These are phyloP conservation scores for Taphrina deformans DNA, from an alignment of 1,139 yeast genomes.

Conservation along the genomic window DNA sequence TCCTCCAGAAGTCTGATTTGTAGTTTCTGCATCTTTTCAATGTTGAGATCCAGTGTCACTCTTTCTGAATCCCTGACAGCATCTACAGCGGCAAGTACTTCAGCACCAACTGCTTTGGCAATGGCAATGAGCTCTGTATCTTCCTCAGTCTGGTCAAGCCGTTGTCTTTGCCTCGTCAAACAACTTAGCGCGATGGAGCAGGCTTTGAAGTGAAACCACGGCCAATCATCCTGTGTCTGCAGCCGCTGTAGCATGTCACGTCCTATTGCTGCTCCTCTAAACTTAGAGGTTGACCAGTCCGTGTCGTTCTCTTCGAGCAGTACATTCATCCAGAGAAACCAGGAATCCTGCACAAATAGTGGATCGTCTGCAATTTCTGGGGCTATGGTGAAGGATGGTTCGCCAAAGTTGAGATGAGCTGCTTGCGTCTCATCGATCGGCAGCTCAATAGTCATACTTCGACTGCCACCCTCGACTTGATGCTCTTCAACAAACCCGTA, in stretches of 20 bases:
- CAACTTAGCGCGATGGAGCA: background rate
- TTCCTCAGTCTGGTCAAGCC: background rate
- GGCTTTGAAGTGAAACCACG: background rate
- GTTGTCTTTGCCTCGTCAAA: background rate
- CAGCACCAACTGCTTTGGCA: background rate
- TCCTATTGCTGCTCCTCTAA: background rate
- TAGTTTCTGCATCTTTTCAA: background rate
- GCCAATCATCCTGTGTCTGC: background rate
- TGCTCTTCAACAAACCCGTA: conserved; percentile 11
- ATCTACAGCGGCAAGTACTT: background rate
- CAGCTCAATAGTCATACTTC: conserved; percentile 13
- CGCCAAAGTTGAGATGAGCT: background rate
- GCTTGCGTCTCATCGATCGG: background rate
- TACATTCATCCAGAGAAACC: background rate
- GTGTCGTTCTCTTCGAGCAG: background rate
- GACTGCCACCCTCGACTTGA: conserved; percentile 6
- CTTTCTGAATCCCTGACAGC: conserved; percentile 16
- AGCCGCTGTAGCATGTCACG: background rate
- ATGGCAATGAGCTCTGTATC: background rate
- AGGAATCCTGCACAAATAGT: background rate
- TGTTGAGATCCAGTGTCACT: background rate
- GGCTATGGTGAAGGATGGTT: conserved; percentile 10
- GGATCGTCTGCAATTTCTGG: background rate
- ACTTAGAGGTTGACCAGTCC: background rate
- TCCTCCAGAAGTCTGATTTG: background rate